These are phyloP conservation scores for Tricholoma matsutake DNA, from an alignment of 768 basidiomycete species.

Conservation along the genomic window DNA sequence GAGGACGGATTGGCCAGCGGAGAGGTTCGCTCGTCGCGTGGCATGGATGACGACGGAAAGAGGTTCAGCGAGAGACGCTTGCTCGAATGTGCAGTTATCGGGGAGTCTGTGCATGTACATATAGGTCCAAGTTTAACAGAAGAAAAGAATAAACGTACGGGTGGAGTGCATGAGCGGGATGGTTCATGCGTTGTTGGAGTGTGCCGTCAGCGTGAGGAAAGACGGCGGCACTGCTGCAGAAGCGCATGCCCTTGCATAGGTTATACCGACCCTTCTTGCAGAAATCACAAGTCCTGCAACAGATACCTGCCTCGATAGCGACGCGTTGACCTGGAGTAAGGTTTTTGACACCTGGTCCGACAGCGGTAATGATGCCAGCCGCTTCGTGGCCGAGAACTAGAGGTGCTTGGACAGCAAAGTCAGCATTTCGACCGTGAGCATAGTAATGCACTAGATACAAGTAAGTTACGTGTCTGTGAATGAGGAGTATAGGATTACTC, in stretches of 20 bases:
- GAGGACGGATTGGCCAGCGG: slow-evolving; percentile 66
- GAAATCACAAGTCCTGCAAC: slow-evolving; percentile 72
- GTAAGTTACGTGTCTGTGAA: background rate
- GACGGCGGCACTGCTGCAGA: slow-evolving; percentile 86
- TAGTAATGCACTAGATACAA: slow-evolving; percentile 80
- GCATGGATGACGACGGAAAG: slow-evolving; percentile 85
- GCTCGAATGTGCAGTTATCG: slow-evolving; percentile 69
- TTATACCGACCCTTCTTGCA: slow-evolving; percentile 85
- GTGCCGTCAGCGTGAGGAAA: slow-evolving; percentile 94
- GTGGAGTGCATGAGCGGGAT: slow-evolving; percentile 82
- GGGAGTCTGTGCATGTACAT: slow-evolving; percentile 53
- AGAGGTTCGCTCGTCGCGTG: slow-evolving; percentile 40
- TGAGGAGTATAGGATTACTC: slow-evolving; percentile 26
- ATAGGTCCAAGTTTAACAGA: slow-evolving; percentile 5
- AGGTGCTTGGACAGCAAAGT: slow-evolving; percentile 82
- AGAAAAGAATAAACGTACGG: slow-evolving; percentile 54
- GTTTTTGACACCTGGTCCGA: slow-evolving; percentile 66
- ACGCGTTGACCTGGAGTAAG: slow-evolving; percentile 80
- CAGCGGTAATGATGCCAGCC: slow-evolving; percentile 81
- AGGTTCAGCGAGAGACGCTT: slow-evolving; percentile 89
- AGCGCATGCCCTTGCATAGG: slow-evolving; percentile 87
- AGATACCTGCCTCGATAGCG: slow-evolving; percentile 90
- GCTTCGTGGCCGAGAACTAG: slow-evolving; percentile 94
- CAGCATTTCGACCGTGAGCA: slow-evolving; percentile 84
- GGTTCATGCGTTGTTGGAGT: slow-evolving; percentile 83